A percentile compares a stretch with the other conserved stretches of the same genome.
phyloP scores from a whole-genome alignment of 306 rosid species.

The Neltuma alba region DNA sequence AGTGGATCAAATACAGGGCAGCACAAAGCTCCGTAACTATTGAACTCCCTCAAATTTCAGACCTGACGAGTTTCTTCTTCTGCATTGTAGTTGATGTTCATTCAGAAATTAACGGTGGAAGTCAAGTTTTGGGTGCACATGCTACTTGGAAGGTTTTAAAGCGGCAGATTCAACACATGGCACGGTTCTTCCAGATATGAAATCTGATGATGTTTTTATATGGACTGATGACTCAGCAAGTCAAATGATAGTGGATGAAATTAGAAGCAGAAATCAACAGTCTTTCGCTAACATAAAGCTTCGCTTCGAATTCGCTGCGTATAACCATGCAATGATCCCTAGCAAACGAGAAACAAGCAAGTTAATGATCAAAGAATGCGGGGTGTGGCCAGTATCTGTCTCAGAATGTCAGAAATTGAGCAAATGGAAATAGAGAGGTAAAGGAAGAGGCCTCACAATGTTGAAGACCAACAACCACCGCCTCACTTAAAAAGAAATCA shows the following conservation, averaged over 20 bases:
- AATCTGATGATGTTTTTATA: neutral
- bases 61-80: neutral
- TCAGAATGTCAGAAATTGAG: neutral
- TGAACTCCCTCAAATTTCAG: neutral
- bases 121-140: too few species aligned
- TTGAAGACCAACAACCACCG: neutral
- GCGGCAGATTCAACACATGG: too few species aligned
- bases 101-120: neutral
- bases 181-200: too few species aligned
- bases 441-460: neutral
- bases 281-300: neutral
- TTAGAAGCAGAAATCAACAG: neutral
- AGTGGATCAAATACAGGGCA: neutral
- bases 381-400: neutral
- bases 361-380: neutral
- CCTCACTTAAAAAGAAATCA: neutral
- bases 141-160: neutral
- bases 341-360: too few species aligned
- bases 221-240: neutral
- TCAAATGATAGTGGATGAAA: accelerated
- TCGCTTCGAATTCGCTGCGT: neutral
- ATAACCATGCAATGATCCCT: too few species aligned
- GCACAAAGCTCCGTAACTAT: neutral
- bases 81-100: neutral
- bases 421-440: neutral